phyloP scores from a whole-genome alignment of 305 asterid species.

The Fraxinus albicans region DNA sequence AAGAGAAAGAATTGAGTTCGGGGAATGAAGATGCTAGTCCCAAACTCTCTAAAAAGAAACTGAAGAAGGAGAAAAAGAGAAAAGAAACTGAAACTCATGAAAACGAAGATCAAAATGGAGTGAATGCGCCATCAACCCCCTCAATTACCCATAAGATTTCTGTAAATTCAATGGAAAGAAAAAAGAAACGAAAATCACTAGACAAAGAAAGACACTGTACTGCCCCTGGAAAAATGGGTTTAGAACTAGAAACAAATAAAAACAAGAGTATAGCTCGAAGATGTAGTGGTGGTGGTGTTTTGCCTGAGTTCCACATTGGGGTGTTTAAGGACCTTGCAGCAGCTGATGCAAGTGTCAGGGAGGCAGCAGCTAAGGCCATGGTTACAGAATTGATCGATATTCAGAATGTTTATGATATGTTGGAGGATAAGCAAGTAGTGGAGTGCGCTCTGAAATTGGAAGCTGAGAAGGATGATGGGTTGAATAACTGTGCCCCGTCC shows the following conservation, averaged over 20 bases:
- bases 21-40: slow-evolving; percentile 29
- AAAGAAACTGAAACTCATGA: slow-evolving; percentile 7
- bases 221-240: slow-evolving; percentile 21
- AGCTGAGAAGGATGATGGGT: slow-evolving; percentile 91
- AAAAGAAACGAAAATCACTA: slow-evolving; percentile 48
- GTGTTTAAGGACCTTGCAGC: slow-evolving; percentile 77
- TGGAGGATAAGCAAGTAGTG: slow-evolving; percentile 71
- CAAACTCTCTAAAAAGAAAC: slow-evolving; percentile 51
- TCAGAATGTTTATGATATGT: slow-evolving; percentile 68
- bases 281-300: slow-evolving; percentile 27
- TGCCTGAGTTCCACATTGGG: slow-evolving; percentile 90
- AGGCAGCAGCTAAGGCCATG: slow-evolving; percentile 67
- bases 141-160: slow-evolving; percentile 24
- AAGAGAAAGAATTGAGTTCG: slow-evolving; percentile 14
- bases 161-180: slow-evolving; percentile 67
- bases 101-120: slow-evolving; percentile 25
- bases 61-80: slow-evolving; percentile 43
- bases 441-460: slow-evolving; percentile 74
- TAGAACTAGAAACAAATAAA: slow-evolving; percentile 32
- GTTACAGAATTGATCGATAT: slow-evolving; percentile 66
- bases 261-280: slow-evolving; percentile 30
- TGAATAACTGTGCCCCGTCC: slow-evolving; percentile 86
- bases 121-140: slow-evolving; percentile 45
- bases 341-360: slow-evolving; percentile 58
- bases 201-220: slow-evolving; percentile 54